Percentiles rank a stretch among this genome's conserved stretches.
These are phyloP conservation scores for Aspergillus sp. DNA, from an alignment of 2,329 filamentous ascomycete species.

Conservation along the genomic window DNA sequence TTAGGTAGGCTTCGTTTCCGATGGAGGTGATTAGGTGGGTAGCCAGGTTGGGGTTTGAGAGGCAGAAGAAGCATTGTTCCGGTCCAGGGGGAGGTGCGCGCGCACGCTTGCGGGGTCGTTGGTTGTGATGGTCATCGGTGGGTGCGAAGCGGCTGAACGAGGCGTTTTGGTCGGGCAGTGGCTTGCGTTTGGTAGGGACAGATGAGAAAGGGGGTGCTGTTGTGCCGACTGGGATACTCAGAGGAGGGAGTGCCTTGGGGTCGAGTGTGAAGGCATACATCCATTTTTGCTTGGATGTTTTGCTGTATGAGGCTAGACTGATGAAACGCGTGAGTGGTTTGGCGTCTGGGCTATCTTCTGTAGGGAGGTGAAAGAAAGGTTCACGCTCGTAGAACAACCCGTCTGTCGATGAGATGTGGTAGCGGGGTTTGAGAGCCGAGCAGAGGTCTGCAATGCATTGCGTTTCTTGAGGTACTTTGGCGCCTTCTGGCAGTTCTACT, in stretches of 20 bases:
- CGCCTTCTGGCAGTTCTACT: constrained; percentile 56
- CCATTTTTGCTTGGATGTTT: constrained; percentile 69
- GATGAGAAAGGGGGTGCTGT: constrained; percentile 68
- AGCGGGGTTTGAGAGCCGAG: constrained; percentile 78
- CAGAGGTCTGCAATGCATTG: constrained; percentile 76
- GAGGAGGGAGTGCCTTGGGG: constrained; percentile 58
- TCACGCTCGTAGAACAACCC: constrained; percentile 84
- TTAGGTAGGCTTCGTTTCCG: constrained; percentile 82
- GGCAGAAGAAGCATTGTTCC: constrained; percentile 89
- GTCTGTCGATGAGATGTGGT: constrained; percentile 76
- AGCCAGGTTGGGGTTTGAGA: constrained; percentile 80
- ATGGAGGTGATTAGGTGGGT: constrained; percentile 89
- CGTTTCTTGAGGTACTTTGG: constrained; percentile 55
- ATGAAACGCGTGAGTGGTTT: constrained; percentile 81
- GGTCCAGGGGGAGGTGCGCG: constrained; percentile 60
- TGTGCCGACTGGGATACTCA: constrained; percentile 65
- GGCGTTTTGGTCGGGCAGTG: constrained; percentile 34
- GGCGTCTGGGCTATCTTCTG: constrained; percentile 53
- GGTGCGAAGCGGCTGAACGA: constrained; percentile 41
- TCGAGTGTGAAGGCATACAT: constrained; percentile 67
- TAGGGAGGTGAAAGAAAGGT: constrained; percentile 74
- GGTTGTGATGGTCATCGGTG: constrained; percentile 38
- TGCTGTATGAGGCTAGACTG: constrained; percentile 77
- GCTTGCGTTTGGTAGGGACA: constrained; percentile 59
- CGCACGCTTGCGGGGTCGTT: constrained; percentile 42